Conservation (phyloP, 257 asterid species). For the Solanum ossicruentum region DNA sequence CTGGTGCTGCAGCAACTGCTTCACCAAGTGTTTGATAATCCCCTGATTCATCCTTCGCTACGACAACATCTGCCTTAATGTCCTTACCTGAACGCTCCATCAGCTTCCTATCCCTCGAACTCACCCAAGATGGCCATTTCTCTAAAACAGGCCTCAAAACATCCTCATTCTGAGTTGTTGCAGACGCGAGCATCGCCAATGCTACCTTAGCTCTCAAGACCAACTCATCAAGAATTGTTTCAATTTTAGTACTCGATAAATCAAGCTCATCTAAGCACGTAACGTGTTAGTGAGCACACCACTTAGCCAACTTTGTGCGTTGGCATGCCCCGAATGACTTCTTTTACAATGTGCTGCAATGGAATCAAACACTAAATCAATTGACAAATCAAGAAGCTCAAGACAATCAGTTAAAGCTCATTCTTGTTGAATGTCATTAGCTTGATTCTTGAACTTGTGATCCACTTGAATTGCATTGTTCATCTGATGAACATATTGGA, state of each 20-base stretch:
- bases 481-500: slow-evolving; percentile 12
- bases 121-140: slow-evolving; percentile 30
- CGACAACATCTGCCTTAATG: slow-evolving; percentile 18
- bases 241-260: neutral
- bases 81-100: slow-evolving; percentile 8
- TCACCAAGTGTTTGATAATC: slow-evolving; percentile 22
- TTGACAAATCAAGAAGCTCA: slow-evolving; percentile 26
- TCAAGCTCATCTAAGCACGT: slow-evolving; percentile 36
- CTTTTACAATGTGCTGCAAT: slow-evolving; percentile 2
- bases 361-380: slow-evolving; percentile 23
- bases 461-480: neutral
- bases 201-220: slow-evolving; percentile 24
- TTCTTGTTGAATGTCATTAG: slow-evolving; percentile 1
- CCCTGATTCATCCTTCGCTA: slow-evolving; percentile 40
- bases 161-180: neutral
- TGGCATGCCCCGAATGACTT: neutral
- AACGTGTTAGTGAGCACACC: slow-evolving; percentile 40
- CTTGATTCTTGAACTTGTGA: neutral
- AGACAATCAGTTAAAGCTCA: slow-evolving; percentile 33
- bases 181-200: slow-evolving; percentile 18
- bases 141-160: neutral
- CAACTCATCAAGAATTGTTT: slow-evolving; percentile 5
- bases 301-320: slow-evolving; percentile 37
- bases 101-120: slow-evolving; percentile 17
- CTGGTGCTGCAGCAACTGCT: slow-evolving; percentile 38